Percentiles rank a stretch among this genome's conserved stretches.
These are phyloP conservation scores for Chaetomidium leptoderma DNA, from an alignment of 495 filamentous ascomycete species.

Conservation along the genomic window DNA sequence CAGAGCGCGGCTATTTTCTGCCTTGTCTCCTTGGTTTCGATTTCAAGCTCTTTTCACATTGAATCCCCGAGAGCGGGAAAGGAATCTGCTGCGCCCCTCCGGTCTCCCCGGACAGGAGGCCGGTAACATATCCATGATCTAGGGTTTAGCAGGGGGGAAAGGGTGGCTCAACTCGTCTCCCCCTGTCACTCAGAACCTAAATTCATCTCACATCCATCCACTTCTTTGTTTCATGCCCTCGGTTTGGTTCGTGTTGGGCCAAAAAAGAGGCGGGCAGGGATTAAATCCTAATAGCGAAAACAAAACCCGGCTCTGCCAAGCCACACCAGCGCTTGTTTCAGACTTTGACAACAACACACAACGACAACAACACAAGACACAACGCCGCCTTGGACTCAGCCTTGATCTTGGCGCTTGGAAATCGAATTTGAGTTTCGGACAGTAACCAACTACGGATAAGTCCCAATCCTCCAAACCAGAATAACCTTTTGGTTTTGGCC, in stretches of 20 bases:
- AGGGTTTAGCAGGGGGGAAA: background rate
- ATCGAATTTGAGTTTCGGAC: background rate
- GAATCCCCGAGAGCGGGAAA: background rate
- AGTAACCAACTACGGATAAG: too few species aligned
- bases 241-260: too few species aligned
- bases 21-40: background rate
- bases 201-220: background rate
- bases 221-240: background rate
- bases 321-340: constrained; percentile 4
- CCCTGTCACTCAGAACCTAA: background rate
- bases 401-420: background rate
- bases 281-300: background rate
- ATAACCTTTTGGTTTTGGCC: too few species aligned
- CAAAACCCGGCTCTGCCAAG: background rate
- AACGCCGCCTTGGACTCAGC: background rate
- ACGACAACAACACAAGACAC: background rate
- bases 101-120: background rate
- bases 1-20: background rate
- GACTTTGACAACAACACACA: background rate
- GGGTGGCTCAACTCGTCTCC: background rate
- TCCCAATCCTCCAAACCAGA: too few species aligned
- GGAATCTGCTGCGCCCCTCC: background rate
- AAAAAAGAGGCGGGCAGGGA: background rate
- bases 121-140: background rate
- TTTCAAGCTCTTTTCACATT: background rate